phyloP scores from a whole-genome alignment of 192 early-diverging fungal genomes.

The Thamnidium elegans region DNA sequence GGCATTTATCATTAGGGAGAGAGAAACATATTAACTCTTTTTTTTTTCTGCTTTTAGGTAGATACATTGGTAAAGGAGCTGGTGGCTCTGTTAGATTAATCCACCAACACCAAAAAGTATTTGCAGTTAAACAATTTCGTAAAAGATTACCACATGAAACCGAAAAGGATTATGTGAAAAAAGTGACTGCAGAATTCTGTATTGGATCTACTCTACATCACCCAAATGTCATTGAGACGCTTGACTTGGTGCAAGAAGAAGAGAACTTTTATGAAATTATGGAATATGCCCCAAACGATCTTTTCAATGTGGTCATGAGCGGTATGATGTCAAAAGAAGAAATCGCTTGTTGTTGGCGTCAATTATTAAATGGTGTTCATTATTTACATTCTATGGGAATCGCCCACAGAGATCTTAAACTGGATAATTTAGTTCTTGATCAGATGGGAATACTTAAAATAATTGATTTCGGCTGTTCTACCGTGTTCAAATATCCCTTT shows the following conservation, averaged over 20 bases:
- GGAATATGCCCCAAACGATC: conserved; percentile 92
- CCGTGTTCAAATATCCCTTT: conserved; percentile 87
- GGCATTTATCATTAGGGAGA: conserved; percentile 11
- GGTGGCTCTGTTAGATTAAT: conserved; percentile 74
- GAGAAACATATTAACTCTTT: conserved; percentile 16
- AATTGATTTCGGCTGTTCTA: conserved; percentile 86
- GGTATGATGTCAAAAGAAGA: conserved; percentile 75
- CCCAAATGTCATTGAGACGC: conserved; percentile 87
- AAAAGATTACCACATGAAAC: conserved; percentile 67
- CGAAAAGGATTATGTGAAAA: conserved; percentile 94
- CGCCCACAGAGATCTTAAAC: conserved; percentile 83
- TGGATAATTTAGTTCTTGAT: conserved; percentile 82
- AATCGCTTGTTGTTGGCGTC: conserved; percentile 83
- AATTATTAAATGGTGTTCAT: conserved; percentile 68
- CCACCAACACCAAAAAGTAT: conserved; percentile 55
- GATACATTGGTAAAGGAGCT: conserved; percentile 59
- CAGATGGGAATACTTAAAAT: conserved; percentile 72
- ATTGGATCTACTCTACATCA: conserved; percentile 91
- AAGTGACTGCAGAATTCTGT: conserved; percentile 93
- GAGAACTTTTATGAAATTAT: conserved; percentile 70
- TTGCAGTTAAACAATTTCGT: conserved; percentile 83
- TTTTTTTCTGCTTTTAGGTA: conserved; percentile 25
- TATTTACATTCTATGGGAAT: conserved; percentile 79
- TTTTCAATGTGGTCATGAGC: conserved; percentile 78
- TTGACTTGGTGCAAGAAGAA: conserved; percentile 93